Evolutionary conservation across 768 basidiomycete species (phyloP).

Genomic region (Calocybe cyanea): DNA sequence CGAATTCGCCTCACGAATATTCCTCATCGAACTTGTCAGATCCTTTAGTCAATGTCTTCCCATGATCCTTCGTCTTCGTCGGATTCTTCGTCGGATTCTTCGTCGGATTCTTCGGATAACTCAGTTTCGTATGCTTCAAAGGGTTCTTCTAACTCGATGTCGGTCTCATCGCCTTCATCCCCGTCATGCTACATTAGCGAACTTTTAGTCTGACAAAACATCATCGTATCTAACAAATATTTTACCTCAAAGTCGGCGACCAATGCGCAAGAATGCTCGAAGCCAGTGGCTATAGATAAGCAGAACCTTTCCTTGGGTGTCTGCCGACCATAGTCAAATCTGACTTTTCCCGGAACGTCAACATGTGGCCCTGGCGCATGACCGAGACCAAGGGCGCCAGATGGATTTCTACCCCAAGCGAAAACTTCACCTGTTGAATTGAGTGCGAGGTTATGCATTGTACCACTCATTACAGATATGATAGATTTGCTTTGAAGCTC

Average conservation of each 20-base stretch:
- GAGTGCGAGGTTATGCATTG: constrained; percentile 88
- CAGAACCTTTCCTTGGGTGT: constrained; percentile 61
- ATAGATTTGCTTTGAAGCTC: constrained; percentile 72
- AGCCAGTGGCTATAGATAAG: constrained; percentile 75
- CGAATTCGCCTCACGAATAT: too few relatives aligned
- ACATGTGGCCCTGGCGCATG: constrained; percentile 41
- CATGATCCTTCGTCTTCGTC: too few relatives aligned
- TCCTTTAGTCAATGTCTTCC: too few relatives aligned
- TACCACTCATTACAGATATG: constrained; percentile 86
- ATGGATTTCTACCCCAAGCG: constrained; percentile 77
- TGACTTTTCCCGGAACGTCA: constrained; percentile 61
- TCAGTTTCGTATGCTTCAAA: too few relatives aligned
- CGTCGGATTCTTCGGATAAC: too few relatives aligned
- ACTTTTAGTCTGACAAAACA: too few relatives aligned
- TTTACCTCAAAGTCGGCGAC: constrained; percentile 80
- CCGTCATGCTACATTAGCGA: too few relatives aligned
- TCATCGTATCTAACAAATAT: neutral
- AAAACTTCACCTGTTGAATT: constrained; percentile 71
- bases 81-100: too few relatives aligned
- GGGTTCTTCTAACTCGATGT: too few relatives aligned
- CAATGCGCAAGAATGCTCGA: constrained; percentile 91
- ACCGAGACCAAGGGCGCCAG: constrained; percentile 84
- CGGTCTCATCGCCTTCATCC: too few relatives aligned
- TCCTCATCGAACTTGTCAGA: too few relatives aligned
- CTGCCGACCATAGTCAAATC: constrained; percentile 60